These are phyloP conservation scores for Periconia digitata DNA, from an alignment of 2,329 filamentous ascomycete genomes.

Conservation along the genomic window DNA sequence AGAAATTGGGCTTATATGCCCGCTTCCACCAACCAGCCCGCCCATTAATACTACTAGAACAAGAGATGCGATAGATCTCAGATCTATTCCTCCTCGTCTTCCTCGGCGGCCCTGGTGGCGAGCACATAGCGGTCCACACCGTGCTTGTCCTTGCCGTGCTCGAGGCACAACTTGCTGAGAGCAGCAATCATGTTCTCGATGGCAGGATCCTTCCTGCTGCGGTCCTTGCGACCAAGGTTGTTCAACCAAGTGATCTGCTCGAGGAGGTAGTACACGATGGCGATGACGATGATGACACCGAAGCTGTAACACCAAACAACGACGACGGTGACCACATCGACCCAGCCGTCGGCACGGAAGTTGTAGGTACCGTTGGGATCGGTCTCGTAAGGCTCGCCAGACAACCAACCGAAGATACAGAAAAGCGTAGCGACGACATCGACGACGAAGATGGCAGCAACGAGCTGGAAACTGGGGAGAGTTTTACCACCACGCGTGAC, in stretches of 20 bases:
- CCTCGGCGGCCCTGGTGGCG: conserved; percentile 46
- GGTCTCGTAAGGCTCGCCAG: conserved; percentile 51
- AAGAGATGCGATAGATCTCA: background rate
- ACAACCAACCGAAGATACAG: conserved; percentile 74
- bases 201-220: conserved; percentile 62
- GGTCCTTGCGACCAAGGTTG: conserved; percentile 65
- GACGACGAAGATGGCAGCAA: conserved; percentile 70
- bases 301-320: conserved; percentile 68
- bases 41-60: background rate
- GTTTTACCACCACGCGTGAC: conserved; percentile 65
- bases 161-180: conserved; percentile 64
- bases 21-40: background rate
- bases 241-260: conserved; percentile 62
- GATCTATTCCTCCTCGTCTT: conserved; percentile 51
- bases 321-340: conserved; percentile 66
- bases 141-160: conserved; percentile 58
- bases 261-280: conserved; percentile 65
- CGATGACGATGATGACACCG: conserved; percentile 65
- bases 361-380: conserved; percentile 45
- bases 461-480: conserved; percentile 73
- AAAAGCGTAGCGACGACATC: conserved; percentile 73
- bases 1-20: background rate
- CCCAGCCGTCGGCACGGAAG: conserved; percentile 54
- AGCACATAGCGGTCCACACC: conserved; percentile 49
- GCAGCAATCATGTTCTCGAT: conserved; percentile 68